These are phyloP conservation scores for Aspergillus fumigatus DNA, from an alignment of 2,329 filamentous ascomycete species.

Conservation along the genomic window DNA sequence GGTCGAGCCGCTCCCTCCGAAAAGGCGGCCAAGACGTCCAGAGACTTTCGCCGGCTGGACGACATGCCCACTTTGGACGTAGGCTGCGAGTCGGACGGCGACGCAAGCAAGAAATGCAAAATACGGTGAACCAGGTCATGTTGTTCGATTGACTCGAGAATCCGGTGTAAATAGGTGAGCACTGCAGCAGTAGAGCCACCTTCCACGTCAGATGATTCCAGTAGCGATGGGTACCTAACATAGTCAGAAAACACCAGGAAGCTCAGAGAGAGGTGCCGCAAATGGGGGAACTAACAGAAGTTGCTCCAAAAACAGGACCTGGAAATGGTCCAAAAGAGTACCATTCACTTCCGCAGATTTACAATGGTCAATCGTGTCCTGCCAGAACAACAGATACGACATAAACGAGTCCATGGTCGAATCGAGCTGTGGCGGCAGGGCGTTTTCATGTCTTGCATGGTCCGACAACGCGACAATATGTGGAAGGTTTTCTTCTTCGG, in stretches of 20 bases:
- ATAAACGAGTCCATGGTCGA: conserved; percentile 90
- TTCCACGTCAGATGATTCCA: conserved; percentile 95
- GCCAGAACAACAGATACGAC: conserved; percentile 94
- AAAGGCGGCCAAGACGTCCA: conserved; percentile 79
- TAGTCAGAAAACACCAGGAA: conserved; percentile 5
- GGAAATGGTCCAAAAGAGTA: conserved; percentile 92
- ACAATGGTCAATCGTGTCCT: conserved; percentile 95
- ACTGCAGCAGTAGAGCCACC: conserved; percentile 96
- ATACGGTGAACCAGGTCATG: conserved; percentile 93
- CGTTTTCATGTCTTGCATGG: conserved; percentile 70
- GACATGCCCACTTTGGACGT: conserved; percentile 50
- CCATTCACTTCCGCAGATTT: conserved; percentile 86
- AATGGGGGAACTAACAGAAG: conserved; percentile 61
- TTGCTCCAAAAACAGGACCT: conserved; percentile 92
- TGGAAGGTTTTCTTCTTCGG: conserved; percentile 61
- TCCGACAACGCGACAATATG: conserved; percentile 86
- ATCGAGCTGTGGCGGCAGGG: conserved; percentile 73
- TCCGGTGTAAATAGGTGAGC: conserved; percentile 83
- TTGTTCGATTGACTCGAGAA: conserved; percentile 86
- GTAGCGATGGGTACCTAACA: conserved; percentile 79
- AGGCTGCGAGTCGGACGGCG: conserved; percentile 51
- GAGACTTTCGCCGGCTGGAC: conserved; percentile 73
- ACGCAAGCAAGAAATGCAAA: conserved; percentile 81
- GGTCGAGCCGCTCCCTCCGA: conserved; percentile 68
- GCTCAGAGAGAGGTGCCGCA: not conserved